These are phyloP conservation scores for Amphirosellinia nigrospora DNA, from an alignment of 495 filamentous ascomycete species.

Conservation along the genomic window DNA sequence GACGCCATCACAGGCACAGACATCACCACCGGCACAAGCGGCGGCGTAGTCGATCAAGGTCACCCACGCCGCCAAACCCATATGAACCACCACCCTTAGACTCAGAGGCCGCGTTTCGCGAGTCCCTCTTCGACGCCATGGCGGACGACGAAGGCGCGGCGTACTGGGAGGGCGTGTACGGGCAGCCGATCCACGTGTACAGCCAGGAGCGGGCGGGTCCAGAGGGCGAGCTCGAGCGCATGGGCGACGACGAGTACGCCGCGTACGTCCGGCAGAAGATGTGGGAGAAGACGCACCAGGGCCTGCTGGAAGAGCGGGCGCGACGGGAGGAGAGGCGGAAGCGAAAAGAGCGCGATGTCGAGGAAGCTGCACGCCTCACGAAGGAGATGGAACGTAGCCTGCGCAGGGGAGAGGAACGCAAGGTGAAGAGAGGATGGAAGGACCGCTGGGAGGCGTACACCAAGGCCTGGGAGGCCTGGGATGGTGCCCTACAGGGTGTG, in stretches of 20 bases:
- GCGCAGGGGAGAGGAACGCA: slow-evolving; percentile 53
- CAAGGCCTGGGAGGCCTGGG: slow-evolving; percentile 63
- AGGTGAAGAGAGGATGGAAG: slow-evolving; percentile 43
- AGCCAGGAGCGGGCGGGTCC: slow-evolving; percentile 30
- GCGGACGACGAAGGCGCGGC: slow-evolving; percentile 96
- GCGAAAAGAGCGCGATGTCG: slow-evolving; percentile 47
- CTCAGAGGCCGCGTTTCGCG: slow-evolving; percentile 79
- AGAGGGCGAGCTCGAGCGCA: slow-evolving; percentile 74
- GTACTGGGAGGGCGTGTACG: slow-evolving; percentile 95
- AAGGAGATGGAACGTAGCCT: slow-evolving; percentile 56
- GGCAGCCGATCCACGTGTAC: slow-evolving; percentile 76
- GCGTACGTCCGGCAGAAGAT: slow-evolving; percentile 82
- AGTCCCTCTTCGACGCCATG: slow-evolving; percentile 98
- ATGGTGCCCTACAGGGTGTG: slow-evolving; percentile 53
- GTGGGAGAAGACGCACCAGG: slow-evolving; percentile 87
- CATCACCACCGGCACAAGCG: slow-evolving; percentile 42
- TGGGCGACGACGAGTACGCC: slow-evolving; percentile 92
- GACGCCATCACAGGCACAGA: slow-evolving; percentile 34
- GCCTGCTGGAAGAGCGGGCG: slow-evolving; percentile 62
- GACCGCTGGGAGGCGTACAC: slow-evolving; percentile 70
- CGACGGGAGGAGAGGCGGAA: slow-evolving; percentile 50
- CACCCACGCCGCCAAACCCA: slow-evolving; percentile 45
- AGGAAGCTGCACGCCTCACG: slow-evolving; percentile 56
- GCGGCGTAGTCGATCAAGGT: slow-evolving; percentile 40
- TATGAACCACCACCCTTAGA: slow-evolving; percentile 63